phyloP scores from a whole-genome alignment of 129 eudicot species.

The Heracleum sosnowskyi region DNA sequence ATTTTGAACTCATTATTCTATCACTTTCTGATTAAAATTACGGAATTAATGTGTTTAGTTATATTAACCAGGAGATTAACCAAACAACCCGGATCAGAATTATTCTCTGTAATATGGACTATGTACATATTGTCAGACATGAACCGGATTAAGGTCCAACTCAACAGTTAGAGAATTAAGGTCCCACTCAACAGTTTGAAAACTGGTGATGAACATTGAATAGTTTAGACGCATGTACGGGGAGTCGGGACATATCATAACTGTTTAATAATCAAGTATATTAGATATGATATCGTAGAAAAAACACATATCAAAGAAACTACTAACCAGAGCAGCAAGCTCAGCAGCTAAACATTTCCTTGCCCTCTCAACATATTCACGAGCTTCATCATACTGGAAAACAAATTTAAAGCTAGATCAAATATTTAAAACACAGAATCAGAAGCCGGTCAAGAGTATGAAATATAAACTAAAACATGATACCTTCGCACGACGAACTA shows the following conservation, averaged over 20 bases:
- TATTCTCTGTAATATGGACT: neutral
- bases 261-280: neutral
- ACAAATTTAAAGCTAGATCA: neutral
- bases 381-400: constrained; percentile 91
- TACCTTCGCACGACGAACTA: constrained; percentile 91
- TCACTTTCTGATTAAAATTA: too few relatives aligned
- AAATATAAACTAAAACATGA: constrained; percentile 1
- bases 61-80: too few relatives aligned
- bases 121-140: neutral
- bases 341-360: constrained; percentile 96
- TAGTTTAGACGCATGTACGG: neutral
- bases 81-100: too few relatives aligned
- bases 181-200: neutral
- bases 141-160: neutral
- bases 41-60: too few relatives aligned
- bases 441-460: neutral
- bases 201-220: neutral
- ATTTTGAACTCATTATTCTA: too few relatives aligned
- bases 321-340: constrained; percentile 93
- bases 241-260: neutral
- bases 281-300: neutral
- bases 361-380: constrained; percentile 93
- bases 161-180: too few relatives aligned
- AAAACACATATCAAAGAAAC: constrained; percentile 4
- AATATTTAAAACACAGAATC: neutral